These are phyloP conservation scores for Aspergillus fructus DNA, from an alignment of 2,329 filamentous ascomycete species.

Conservation along the genomic window DNA sequence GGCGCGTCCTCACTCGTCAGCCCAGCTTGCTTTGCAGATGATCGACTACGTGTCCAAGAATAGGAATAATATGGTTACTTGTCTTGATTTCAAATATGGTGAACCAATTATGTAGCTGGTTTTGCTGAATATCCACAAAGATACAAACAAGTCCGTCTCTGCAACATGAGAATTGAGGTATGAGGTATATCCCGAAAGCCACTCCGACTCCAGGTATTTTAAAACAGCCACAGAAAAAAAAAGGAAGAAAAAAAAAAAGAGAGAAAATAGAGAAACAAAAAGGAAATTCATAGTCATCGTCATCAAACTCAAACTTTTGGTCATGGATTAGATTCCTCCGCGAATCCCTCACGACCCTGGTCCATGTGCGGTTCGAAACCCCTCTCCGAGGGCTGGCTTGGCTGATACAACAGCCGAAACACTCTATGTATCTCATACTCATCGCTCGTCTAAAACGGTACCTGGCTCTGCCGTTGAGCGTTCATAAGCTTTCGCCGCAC, in stretches of 20 bases:
- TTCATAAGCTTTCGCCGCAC: slow-evolving; percentile 46
- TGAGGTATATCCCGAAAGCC: slow-evolving; percentile 18
- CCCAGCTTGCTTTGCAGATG: not conserved
- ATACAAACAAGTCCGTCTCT: slow-evolving; percentile 6
- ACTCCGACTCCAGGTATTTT: slow-evolving; percentile 14
- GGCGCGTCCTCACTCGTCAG: not conserved
- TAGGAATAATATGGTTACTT: not conserved
- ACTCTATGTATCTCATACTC: not conserved
- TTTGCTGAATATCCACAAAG: slow-evolving; percentile 2
- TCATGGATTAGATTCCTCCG: slow-evolving; percentile 6
- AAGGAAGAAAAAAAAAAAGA: not conserved
- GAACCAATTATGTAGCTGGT: slow-evolving; percentile 7
- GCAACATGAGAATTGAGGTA: slow-evolving; percentile 4
- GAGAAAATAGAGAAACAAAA: not conserved
- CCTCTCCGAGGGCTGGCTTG: not conserved
- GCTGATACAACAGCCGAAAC: slow-evolving; percentile 2
- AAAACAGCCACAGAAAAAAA: not conserved
- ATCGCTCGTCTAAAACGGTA: slow-evolving; percentile 32
- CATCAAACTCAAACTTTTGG: slow-evolving; percentile 19
- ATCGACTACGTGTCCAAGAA: not conserved
- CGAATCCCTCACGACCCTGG: slow-evolving; percentile 9
- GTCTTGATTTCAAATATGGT: not conserved
- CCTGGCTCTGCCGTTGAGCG: slow-evolving; percentile 40
- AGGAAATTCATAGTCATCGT: slow-evolving; percentile 11
- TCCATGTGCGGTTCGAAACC: not conserved